Percentiles rank a stretch among this genome's conserved stretches.
Evolutionary conservation across 2,329 filamentous ascomycete species (phyloP).

Genomic region (Ophiosphaerella herpotricha): DNA sequence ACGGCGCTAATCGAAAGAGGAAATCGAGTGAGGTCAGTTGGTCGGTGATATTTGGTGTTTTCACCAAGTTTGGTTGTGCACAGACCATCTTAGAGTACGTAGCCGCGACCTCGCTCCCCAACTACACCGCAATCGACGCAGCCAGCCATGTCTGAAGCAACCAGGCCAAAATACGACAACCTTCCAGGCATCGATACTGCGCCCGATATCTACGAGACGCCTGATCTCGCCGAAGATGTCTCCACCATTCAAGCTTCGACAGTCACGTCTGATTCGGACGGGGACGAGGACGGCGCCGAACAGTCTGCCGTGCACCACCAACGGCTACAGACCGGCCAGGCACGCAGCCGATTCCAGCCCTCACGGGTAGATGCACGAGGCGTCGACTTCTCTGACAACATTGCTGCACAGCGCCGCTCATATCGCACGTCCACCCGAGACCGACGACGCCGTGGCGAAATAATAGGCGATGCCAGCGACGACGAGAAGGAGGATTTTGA

Average conservation of each 20-base stretch:
- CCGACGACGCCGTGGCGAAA: constrained; percentile 65
- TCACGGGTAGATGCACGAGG: constrained; percentile 75
- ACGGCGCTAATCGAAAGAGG: no score
- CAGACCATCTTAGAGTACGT: neutral
- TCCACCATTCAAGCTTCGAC: constrained; percentile 70
- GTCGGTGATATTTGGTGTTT: no score
- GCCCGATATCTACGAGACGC: constrained; percentile 95
- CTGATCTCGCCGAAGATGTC: constrained; percentile 86
- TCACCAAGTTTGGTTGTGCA: neutral
- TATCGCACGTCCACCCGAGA: constrained; percentile 76
- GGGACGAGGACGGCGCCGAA: constrained; percentile 57
- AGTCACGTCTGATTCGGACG: constrained; percentile 52
- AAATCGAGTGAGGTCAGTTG: no score
- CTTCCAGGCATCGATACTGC: constrained; percentile 69
- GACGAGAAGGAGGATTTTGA: constrained; percentile 70
- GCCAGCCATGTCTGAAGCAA: constrained; percentile 34
- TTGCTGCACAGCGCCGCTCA: constrained; percentile 75
- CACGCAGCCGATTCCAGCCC: constrained; percentile 78
- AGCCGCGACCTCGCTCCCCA: no score
- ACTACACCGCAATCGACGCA: neutral
- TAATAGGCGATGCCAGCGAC: constrained; percentile 73
- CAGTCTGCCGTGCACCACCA: constrained; percentile 69
- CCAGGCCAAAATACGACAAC: constrained; percentile 55
- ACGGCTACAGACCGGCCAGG: constrained; percentile 75
- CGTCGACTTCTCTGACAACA: constrained; percentile 88